phyloP scores from a whole-genome alignment of 2,329 filamentous ascomycete species.

The Fusarium compactum region DNA sequence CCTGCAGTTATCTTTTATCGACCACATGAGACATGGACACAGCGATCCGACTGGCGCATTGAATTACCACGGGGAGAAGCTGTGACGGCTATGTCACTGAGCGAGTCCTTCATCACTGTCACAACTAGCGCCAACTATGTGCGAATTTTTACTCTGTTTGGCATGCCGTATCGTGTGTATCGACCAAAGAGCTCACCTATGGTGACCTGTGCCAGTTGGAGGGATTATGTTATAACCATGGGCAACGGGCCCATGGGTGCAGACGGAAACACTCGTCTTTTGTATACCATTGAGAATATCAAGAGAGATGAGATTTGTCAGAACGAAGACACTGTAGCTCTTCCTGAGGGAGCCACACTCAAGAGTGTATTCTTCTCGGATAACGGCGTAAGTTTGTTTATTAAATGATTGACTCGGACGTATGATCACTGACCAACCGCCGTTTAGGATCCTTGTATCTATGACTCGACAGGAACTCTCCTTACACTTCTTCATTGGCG shows the following conservation, averaged over 20 bases:
- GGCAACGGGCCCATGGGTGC: slow-evolving; percentile 89
- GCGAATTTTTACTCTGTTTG: slow-evolving; percentile 91
- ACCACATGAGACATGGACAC: slow-evolving; percentile 96
- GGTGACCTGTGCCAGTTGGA: slow-evolving; percentile 93
- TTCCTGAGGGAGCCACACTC: slow-evolving; percentile 79
- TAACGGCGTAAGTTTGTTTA: slow-evolving; percentile 73
- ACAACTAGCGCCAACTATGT: slow-evolving; percentile 90
- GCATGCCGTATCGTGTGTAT: slow-evolving; percentile 88
- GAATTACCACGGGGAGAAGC: slow-evolving; percentile 88
- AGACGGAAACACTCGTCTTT: slow-evolving; percentile 80
- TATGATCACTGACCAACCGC: slow-evolving; percentile 7
- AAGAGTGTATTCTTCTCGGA: slow-evolving; percentile 93
- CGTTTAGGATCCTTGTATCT: slow-evolving; percentile 88
- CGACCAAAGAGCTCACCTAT: slow-evolving; percentile 90
- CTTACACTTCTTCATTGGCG: slow-evolving; percentile 93
- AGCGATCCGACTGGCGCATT: slow-evolving; percentile 89
- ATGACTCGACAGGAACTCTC: slow-evolving; percentile 91
- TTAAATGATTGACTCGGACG: background rate
- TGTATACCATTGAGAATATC: slow-evolving; percentile 95
- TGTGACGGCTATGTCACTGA: slow-evolving; percentile 88
- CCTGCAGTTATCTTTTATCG: slow-evolving; percentile 93
- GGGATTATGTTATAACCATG: slow-evolving; percentile 95
- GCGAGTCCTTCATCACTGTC: slow-evolving; percentile 90
- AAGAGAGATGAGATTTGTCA: slow-evolving; percentile 95
- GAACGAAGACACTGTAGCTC: slow-evolving; percentile 89